Base-by-base conservation (phyloP, 441 rosid species). In the Croton laevigatus region DNA sequence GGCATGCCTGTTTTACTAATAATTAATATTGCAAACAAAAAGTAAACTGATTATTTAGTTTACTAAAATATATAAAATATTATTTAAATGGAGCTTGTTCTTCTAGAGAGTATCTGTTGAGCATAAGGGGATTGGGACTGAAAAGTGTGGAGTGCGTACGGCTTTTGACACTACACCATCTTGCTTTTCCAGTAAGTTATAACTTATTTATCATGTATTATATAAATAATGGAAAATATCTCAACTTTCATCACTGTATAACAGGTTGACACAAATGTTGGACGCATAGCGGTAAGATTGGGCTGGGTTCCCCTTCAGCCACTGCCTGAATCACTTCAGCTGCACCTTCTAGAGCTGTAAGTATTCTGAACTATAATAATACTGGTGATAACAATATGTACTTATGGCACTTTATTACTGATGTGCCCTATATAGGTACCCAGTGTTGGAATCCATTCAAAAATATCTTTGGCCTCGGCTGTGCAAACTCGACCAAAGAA, bases 281-380 rank as follows among this genome's bases (percentile, higher is more conserved):
- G 97, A 74, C 89, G 97, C 23, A 93, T 95, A 73, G 99, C 97
- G 6, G 97, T 95, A 60, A 76, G 99, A 79, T 77, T 95, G 68
- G 98, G 98, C 73, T 95, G 98, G 99, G 99, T 91, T 48, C 99
- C 98, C 55, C 89, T 95, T 70, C 93, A 89, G 78, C 97, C 99
- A 40, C 79, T 95, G 76, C 99, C 99, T 8, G 97, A 93, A 66
- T 84, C 95, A 73, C 95, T 93, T 69, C 98, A 93, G 77, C 64
- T 95, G 72, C 99, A 95, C 73, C 97, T 93, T 53, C 79, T 95
- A 61, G 99, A 95, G 82, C 81, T 95, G 98, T 95, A 76, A 87
- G 98, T 82, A 71, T 63, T 34, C 20, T 63, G 60, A 40, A 46
- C 62, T 34, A 11, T 58, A 42, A 48, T 12, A 23, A 13, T 55